A percentile compares a stretch with the other conserved stretches of the same genome.
Evolutionary conservation across 805 yeast genomes (phyloP).

Genomic region (Wickerhamomyces bisporus): DNA sequence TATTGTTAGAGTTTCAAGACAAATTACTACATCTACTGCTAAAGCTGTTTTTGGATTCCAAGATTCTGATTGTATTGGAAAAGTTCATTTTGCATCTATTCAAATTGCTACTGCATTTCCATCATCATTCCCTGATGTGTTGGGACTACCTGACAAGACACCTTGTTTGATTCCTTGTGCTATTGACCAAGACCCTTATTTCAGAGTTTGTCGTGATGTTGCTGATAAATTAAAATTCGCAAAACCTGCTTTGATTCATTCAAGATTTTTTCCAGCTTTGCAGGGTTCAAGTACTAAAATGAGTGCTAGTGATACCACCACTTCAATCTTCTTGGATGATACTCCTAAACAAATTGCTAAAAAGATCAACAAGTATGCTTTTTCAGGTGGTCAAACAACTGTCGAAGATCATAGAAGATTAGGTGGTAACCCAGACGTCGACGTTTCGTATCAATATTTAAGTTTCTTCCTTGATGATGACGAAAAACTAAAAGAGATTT

Average conservation of each 20-base stretch:
- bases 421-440: constrained; percentile 95
- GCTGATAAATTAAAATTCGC: constrained; percentile 87
- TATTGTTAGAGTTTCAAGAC: constrained; percentile 87
- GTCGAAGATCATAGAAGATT: constrained; percentile 83
- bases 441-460: constrained; percentile 90
- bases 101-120: constrained; percentile 97
- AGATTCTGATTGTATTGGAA: constrained; percentile 93
- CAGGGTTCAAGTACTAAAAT: constrained; percentile 96
- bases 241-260: constrained; percentile 89
- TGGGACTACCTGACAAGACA: constrained; percentile 81
- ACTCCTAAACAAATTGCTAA: constrained; percentile 87
- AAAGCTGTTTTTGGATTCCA: constrained; percentile 94
- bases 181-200: constrained; percentile 97
- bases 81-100: constrained; percentile 89
- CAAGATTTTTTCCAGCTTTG: constrained; percentile 95
- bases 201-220: constrained; percentile 95
- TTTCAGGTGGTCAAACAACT: constrained; percentile 87
- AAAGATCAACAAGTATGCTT: constrained; percentile 94
- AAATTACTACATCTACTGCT: constrained; percentile 95
- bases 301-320: constrained; percentile 89
- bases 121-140: constrained; percentile 89
- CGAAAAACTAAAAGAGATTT: constrained; percentile 57
- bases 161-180: constrained; percentile 99
- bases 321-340: constrained; percentile 94
- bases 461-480: constrained; percentile 90